phyloP scores from a whole-genome alignment of 345 rosid species.

The Leavenworthia alabamica region DNA sequence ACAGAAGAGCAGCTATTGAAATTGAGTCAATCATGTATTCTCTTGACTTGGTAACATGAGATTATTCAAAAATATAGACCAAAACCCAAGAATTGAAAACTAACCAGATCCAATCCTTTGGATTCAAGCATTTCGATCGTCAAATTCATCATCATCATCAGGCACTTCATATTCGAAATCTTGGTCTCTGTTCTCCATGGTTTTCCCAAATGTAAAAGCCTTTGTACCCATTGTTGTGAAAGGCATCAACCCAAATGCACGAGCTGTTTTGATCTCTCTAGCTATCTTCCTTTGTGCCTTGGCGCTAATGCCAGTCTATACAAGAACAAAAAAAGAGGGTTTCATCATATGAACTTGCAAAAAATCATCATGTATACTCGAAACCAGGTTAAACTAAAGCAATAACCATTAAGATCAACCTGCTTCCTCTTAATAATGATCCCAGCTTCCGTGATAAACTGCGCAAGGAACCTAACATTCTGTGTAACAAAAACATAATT shows the following conservation, averaged over 20 bases:
- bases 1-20: neutral
- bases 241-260: constrained; percentile 90
- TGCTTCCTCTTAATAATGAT: constrained; percentile 68
- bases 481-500: constrained; percentile 33
- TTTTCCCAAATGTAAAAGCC: constrained; percentile 50
- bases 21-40: neutral
- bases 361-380: neutral
- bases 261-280: constrained; percentile 88
- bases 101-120: neutral
- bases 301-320: constrained; percentile 81
- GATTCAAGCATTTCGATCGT: neutral
- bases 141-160: constrained; percentile 25
- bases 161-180: constrained; percentile 47
- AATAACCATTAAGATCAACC: constrained; percentile 36
- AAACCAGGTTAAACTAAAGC: neutral
- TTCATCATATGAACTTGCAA: neutral
- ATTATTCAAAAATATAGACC: constrained; percentile 12
- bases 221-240: constrained; percentile 94
- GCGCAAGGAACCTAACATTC: constrained; percentile 84
- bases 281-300: constrained; percentile 93
- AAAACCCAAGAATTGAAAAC: constrained; percentile 16
- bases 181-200: constrained; percentile 53
- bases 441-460: constrained; percentile 80
- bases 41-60: neutral
- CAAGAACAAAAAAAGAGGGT: neutral